Evolutionary conservation across 1,139 yeast species (phyloP).

Genomic region (Pichia kudriavzevii): DNA sequence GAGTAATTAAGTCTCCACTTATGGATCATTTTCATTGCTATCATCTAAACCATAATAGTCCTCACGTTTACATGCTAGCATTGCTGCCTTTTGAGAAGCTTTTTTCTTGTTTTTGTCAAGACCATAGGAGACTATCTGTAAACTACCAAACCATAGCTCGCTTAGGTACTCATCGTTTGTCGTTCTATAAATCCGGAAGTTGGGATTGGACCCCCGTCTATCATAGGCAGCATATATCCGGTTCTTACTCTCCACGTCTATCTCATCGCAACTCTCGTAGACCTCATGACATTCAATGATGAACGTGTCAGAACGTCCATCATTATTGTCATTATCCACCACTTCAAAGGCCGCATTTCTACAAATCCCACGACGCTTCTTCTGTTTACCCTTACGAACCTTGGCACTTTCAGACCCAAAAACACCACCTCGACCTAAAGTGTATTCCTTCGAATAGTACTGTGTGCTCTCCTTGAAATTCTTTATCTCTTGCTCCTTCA

Average conservation of each 20-base stretch:
- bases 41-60: conserved; percentile 9
- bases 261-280: conserved; percentile 2
- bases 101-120: conserved; percentile 14
- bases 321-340: conserved; percentile 3
- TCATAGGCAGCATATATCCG: conserved; percentile 12
- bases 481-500: not conserved
- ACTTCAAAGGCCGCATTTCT: conserved; percentile 9
- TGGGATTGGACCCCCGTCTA: conserved; percentile 11
- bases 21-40: not conserved
- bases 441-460: conserved; percentile 9
- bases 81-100: conserved; percentile 19
- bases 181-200: conserved; percentile 9
- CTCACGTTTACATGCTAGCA: conserved; percentile 14
- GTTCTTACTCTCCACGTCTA: conserved; percentile 16
- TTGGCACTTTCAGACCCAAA: conserved; percentile 7
- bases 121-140: conserved; percentile 16
- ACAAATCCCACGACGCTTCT: conserved; percentile 11
- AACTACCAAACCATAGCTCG: conserved; percentile 13
- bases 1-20: no score
- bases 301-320: no score
- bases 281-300: conserved; percentile 16
- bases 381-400: conserved; percentile 1
- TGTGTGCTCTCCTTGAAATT: not conserved
- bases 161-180: conserved; percentile 10
- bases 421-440: conserved; percentile 17